Base-by-base conservation (phyloP, 148 eudicot species). In the Polygonum aviculare region DNA sequence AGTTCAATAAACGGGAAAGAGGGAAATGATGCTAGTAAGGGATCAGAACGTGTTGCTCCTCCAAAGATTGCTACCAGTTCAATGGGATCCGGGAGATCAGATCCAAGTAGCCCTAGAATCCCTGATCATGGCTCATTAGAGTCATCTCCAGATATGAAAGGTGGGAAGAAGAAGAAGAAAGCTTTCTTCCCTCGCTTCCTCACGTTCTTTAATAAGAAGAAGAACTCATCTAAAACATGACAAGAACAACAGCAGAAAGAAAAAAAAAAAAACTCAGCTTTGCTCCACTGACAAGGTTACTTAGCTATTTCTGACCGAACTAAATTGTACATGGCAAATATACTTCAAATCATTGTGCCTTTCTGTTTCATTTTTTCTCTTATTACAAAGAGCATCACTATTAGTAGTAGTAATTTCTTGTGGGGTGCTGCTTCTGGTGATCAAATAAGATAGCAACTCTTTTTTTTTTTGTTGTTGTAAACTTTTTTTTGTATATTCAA, bases 1-100 rank as follows among this genome's bases (percentile, higher is more conserved):
- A 87, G 85, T 62, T 90, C 93, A 2, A 82, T 85, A 69, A 76
- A 75, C 74, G 88, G 79, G 14, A 21, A 49, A 33, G 76, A 60
- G 48, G 72, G 74, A 35, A 7, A 62, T 55, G 83, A 76, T 21
- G 55, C 69, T 40, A 80, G 9, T 44, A 44, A 78, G 74, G 76
- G 49, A 38, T 38, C 82, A 45, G 78, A 77, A 49, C 45, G 49
- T n/a, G 45, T 82, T 33, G 52, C 72, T n/a, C 73, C 73, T 55
- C 11, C 26, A 0, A 31, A 52, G 7, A 73, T 77, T 22, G 74
- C 87, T 15, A 80, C 39, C 80, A 15, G 39, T 48, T 14, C 54
- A 69, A 3, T 69, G 54, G 38, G 74, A 65, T 11, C 70, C 70
- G 35, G 72, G 19, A 80, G 67, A 21, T 2, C 52, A 2, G 44